Evolutionary conservation across 1,284 basidiomycete species (phyloP).

Genomic region (Gomphus bonarii): DNA sequence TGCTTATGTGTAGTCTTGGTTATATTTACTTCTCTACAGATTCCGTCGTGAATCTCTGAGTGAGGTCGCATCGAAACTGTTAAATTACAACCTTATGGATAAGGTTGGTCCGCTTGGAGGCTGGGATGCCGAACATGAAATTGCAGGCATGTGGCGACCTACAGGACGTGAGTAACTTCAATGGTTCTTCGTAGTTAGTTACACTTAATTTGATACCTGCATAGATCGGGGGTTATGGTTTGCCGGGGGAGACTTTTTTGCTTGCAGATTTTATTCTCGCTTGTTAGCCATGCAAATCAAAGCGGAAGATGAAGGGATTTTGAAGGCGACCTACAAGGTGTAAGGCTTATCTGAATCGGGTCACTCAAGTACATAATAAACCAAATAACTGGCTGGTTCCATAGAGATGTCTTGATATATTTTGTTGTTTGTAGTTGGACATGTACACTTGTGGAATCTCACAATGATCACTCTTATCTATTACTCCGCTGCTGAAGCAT

Average conservation of each 20-base stretch:
- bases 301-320: background rate
- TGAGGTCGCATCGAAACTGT: background rate
- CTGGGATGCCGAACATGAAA: background rate
- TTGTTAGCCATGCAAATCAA: background rate
- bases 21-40: background rate
- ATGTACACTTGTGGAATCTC: no score
- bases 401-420: no score
- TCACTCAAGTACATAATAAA: no score
- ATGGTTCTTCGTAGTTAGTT: background rate
- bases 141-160: background rate
- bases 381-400: no score
- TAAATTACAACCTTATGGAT: background rate
- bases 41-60: background rate
- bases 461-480: no score
- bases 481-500: no score
- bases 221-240: background rate
- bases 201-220: background rate
- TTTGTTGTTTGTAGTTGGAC: no score
- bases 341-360: background rate
- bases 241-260: background rate
- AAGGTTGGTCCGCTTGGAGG: background rate
- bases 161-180: background rate
- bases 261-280: background rate
- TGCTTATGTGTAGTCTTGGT: background rate
- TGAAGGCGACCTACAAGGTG: background rate